Base-by-base conservation (phyloP, 2,329 filamentous ascomycete species). In the Diaporthe citrichinensis region DNA sequence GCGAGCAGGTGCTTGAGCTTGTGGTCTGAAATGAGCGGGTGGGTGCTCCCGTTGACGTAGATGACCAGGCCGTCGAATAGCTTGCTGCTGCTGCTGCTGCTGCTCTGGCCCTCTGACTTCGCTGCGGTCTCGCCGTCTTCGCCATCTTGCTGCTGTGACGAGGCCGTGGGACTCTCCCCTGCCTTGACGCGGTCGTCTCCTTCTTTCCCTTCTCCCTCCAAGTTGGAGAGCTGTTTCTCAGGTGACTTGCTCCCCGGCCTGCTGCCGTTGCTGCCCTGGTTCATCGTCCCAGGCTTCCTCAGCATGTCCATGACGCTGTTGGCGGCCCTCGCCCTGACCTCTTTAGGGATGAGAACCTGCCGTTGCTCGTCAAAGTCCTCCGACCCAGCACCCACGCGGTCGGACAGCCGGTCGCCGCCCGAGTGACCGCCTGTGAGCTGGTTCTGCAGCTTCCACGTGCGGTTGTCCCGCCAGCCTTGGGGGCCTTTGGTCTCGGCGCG, bases 31-130 rank as follows among this genome's bases (percentile, higher is more conserved):
- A 98, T 90, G 34, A 91, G 84, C 1, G 96, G 95, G 76, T 92
- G 90, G 2, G 95, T 98, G 78, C 94, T 96, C 76, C 95, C 95
- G 84, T 98, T 98, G 84, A 98, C 90, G 85, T 96, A 97, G 79
- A 98, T 90, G 71, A 91, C 92, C 31, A 95, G 88, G 23, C 92
- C 91, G 59, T 90, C 85, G 82, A 98, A 96, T 72, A 97, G 89
- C 62, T 86, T 81, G 78, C 79, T 82, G 73, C 71, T 83, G 83
- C 79, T 82, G 73, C 71, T 83, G 83, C 86, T 90, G 74, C 85
- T 85, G 41, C 89, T 89, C 78, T 86, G 88, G 7, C 20, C 31
- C 44, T 46, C 61, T 41, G 46, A 20, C 28, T 44, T 49, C 8
- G 73, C 23, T 78, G 86, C 76, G 85, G 84, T 58, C 85, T 81